Evolutionary conservation across 257 asterid species (phyloP).

Genomic region (Forsythia suspensa): DNA sequence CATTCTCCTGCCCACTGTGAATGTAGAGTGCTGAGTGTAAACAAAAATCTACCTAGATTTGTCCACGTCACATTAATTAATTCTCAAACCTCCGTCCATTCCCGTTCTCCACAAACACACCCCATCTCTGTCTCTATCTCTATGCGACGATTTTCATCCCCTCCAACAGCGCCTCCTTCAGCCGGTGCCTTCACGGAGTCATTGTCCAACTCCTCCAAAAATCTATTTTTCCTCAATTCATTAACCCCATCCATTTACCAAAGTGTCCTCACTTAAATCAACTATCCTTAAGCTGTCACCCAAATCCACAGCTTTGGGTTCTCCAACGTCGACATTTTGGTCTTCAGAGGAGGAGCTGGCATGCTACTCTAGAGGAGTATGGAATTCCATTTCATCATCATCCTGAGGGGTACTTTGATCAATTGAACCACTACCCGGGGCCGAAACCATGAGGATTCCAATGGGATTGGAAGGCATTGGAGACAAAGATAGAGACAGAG

Average conservation of each 20-base stretch:
- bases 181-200: neutral
- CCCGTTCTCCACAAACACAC: no score
- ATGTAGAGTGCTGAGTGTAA: no score
- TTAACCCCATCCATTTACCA: neutral
- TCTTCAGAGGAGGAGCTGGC: constrained; percentile 28
- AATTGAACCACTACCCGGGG: constrained; percentile 20
- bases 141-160: no score
- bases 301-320: neutral
- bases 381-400: constrained; percentile 30
- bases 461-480: constrained; percentile 19
- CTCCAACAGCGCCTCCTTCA: no score
- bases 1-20: no score
- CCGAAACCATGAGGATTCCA: constrained; percentile 32
- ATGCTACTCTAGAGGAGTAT: constrained; percentile 45
- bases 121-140: no score
- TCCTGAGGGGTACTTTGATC: neutral
- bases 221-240: constrained; percentile 19
- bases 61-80: no score
- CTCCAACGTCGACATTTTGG: constrained; percentile 12
- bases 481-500: neutral
- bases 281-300: constrained; percentile 7
- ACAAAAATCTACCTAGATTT: no score
- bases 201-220: constrained; percentile 16
- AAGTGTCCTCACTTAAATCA: constrained; percentile 11
- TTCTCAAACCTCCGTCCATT: no score